phyloP scores from a whole-genome alignment of 176 grass and related monocot genomes.

The Secale cereale region DNA sequence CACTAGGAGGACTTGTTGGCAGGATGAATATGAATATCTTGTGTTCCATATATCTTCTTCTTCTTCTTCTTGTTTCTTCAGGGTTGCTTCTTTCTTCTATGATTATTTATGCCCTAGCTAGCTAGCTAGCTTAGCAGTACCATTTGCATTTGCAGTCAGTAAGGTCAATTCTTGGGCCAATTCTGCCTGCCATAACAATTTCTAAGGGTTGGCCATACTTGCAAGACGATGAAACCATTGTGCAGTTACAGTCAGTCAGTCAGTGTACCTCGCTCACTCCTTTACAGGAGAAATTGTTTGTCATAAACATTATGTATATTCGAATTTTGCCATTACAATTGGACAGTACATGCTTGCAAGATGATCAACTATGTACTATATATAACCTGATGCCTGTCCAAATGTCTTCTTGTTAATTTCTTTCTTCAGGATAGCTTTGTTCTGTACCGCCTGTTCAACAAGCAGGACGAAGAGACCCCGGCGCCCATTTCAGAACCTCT shows the following conservation, averaged over 20 bases:
- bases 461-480: constrained; percentile 40
- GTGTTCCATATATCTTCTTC: no score
- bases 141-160: neutral
- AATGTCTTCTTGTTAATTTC: neutral
- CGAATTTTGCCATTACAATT: no score
- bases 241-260: no score
- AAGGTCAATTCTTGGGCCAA: neutral
- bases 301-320: neutral
- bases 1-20: no score
- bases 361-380: neutral
- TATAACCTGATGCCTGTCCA: neutral
- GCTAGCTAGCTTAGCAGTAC: neutral
- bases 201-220: neutral
- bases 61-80: no score
- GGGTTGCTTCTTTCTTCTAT: no score
- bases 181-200: neutral
- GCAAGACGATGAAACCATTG: neutral
- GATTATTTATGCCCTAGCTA: no score
- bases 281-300: neutral
- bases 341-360: neutral
- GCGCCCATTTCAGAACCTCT: constrained; percentile 19
- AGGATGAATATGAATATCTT: no score
- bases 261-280: neutral
- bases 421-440: constrained; percentile 57
- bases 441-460: constrained; percentile 67